phyloP scores from a whole-genome alignment of 441 rosid species.

The Hura crepitans region DNA sequence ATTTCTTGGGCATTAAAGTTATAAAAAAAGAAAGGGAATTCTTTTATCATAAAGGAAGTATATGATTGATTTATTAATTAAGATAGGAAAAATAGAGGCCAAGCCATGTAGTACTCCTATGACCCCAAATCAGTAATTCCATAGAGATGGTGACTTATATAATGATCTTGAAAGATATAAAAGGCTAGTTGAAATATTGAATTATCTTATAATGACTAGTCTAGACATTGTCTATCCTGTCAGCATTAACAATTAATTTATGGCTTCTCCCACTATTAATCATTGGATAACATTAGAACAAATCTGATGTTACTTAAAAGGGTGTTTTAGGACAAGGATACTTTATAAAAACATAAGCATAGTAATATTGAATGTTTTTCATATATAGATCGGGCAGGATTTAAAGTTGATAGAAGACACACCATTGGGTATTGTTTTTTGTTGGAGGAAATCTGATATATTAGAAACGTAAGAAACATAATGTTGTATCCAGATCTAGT shows the following conservation, averaged over 20 bases:
- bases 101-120: background rate
- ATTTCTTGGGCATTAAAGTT: too few relatives aligned
- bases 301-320: constrained; percentile 1
- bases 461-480: constrained; percentile 12
- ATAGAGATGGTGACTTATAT: background rate
- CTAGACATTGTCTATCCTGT: background rate
- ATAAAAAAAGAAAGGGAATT: too few relatives aligned
- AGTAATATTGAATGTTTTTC: constrained; percentile 13
- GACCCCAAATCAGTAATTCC: background rate
- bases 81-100: background rate
- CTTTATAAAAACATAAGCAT: constrained; percentile 1
- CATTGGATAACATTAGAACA: constrained; percentile 6
- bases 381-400: background rate
- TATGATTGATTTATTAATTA: too few relatives aligned
- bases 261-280: background rate
- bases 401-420: background rate
- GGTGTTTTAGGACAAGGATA: background rate
- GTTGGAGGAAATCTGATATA: constrained; percentile 16
- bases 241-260: background rate
- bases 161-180: constrained; percentile 1
- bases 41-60: too few relatives aligned
- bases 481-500: constrained; percentile 6
- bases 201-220: constrained; percentile 8
- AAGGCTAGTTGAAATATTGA: too few relatives aligned
- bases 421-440: constrained; percentile 16